Evolutionary conservation across 164 flowering plant species (phyloP), one percentile per base, ranked within the genome.

Genomic region (Tetracentron sinense): DNA sequence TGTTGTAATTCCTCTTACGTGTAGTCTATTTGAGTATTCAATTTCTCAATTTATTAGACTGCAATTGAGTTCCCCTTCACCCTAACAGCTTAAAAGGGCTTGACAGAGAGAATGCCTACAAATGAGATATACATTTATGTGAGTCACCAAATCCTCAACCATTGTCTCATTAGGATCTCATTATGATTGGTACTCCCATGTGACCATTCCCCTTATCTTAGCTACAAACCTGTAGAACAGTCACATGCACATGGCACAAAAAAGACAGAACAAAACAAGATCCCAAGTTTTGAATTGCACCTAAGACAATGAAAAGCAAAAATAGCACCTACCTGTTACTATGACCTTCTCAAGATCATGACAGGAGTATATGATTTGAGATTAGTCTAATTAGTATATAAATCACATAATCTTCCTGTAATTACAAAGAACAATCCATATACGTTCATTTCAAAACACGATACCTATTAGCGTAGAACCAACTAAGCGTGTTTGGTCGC

Each of bases 161-260:
- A 56, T 69, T 77, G 85, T 81, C 83, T 84, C 81, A 71, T 78
- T 72, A 56, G 75, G 75, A 56, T 72, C 74, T 63, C 54, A 72
- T 77, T 69, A 69, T 78, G 68, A 79, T 83, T 79, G 79, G 47
- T 49, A 70, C 68, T 75, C 76, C 81, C 85, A 80, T 79, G 85
- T 81, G 88, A 78, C 54, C 27, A n/a, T 38, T 79, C 78, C 82
- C 71, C 72, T 74, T 64, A 51, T 62, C 50, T 60, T 49, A 42
- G 38, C 62, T 53, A 60, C 64, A 64, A 23, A 54, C 8, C 64
- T 53, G n/a, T 27, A 60, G 44, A 26, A 48, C 35, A 47, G 14
- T 54, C 67, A 66, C 61, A 63, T 72, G 70, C 23, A 4, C 35
- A 17, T n/a, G 56, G 28, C 54, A 56, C 58, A 61, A 49, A 65